phyloP scores from a whole-genome alignment of 805 yeast genomes.

The Lipomyces starkeyi region DNA sequence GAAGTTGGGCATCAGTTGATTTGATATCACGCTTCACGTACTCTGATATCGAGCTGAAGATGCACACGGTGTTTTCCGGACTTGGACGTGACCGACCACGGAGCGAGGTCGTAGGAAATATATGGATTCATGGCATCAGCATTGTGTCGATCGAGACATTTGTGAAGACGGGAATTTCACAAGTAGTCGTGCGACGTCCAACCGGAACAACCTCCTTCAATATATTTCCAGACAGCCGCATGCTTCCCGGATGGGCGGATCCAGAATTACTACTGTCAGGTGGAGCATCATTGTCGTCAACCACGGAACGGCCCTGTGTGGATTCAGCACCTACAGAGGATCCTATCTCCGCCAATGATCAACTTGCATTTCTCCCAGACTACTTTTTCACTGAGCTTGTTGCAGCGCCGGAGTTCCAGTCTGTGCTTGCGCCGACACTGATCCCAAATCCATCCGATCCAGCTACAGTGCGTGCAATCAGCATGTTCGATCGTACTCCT shows the following conservation, averaged over 20 bases:
- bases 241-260: conserved; percentile 44
- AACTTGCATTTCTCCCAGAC: conserved; percentile 50
- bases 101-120: conserved; percentile 44
- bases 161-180: conserved; percentile 31
- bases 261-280: conserved; percentile 3
- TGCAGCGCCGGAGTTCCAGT: conserved; percentile 50
- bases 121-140: conserved; percentile 68
- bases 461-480: conserved; percentile 56
- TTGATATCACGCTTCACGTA: conserved; percentile 70
- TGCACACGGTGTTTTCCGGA: conserved; percentile 44
- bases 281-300: conserved; percentile 1
- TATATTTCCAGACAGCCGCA: conserved; percentile 51
- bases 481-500: conserved; percentile 74
- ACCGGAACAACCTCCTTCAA: conserved; percentile 63
- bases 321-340: background rate
- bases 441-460: conserved; percentile 49
- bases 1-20: conserved; percentile 68
- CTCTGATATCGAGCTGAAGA: conserved; percentile 63
- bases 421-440: conserved; percentile 54
- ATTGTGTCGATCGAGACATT: conserved; percentile 64
- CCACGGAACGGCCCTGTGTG: background rate
- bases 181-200: conserved; percentile 63
- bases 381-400: conserved; percentile 59
- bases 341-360: conserved; percentile 27
- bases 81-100: conserved; percentile 31